These are phyloP conservation scores for Pichia sporocuriosa DNA, from an alignment of 805 yeast species.

Conservation along the genomic window DNA sequence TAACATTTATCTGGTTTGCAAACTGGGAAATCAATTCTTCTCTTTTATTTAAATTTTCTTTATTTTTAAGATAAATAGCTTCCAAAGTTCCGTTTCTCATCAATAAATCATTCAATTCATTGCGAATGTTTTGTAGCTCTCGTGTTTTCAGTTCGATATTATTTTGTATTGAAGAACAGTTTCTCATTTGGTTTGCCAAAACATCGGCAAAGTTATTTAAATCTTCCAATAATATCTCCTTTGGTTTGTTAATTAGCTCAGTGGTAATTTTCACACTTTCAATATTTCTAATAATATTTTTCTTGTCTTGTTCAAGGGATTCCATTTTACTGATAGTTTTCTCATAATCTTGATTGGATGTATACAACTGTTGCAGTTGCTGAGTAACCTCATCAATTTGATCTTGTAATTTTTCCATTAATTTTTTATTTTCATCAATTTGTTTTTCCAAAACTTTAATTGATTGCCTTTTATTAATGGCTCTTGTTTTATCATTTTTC, in stretches of 20 bases:
- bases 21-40: constrained; percentile 11
- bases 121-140: constrained; percentile 22
- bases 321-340: constrained; percentile 58
- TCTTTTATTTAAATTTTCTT: constrained; percentile 15
- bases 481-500: constrained; percentile 65
- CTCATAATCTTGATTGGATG: constrained; percentile 77
- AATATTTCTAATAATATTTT: constrained; percentile 43
- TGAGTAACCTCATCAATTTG: constrained; percentile 48
- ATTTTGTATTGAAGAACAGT: constrained; percentile 12
- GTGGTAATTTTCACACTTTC: constrained; percentile 43
- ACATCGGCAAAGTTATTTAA: constrained; percentile 36
- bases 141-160: constrained; percentile 15
- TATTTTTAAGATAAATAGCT: constrained; percentile 25
- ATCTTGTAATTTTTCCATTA: constrained; percentile 42
- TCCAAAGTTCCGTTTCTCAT: constrained; percentile 51
- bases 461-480: constrained; percentile 47
- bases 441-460: constrained; percentile 37
- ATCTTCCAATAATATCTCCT: constrained; percentile 33
- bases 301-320: constrained; percentile 42
- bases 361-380: constrained; percentile 58
- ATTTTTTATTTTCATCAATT: constrained; percentile 38
- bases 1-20: constrained; percentile 3
- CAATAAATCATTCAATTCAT: constrained; percentile 32
- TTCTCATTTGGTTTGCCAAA: constrained; percentile 21
- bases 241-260: constrained; percentile 38